A percentile compares a stretch with the other conserved stretches of the same genome.
Conservation (phyloP, 2,329 filamentous ascomycete species). For the Neonectria faginata region DNA sequence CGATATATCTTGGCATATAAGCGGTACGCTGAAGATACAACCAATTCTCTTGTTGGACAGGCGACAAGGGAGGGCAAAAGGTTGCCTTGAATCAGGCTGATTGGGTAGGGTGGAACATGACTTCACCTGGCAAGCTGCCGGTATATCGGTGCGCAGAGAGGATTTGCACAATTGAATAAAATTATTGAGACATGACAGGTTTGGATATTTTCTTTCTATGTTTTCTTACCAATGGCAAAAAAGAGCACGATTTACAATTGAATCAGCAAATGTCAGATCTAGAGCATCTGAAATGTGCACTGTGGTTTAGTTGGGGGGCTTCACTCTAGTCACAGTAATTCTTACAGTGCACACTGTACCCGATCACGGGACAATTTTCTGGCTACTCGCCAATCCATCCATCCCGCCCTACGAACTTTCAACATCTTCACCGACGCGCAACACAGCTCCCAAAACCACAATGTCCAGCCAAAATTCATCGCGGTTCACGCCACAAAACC, state of each 20-base stretch:
- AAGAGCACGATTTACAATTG: too few relatives aligned
- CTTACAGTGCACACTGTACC: background rate
- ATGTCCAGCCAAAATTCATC: constrained; percentile 60
- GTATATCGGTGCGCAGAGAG: background rate
- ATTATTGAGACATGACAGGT: background rate
- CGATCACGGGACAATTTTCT: constrained; percentile 18
- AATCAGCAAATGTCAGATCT: background rate
- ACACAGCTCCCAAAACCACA: constrained; percentile 15
- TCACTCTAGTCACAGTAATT: background rate
- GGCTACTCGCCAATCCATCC: background rate
- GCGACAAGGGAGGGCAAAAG: constrained; percentile 71
- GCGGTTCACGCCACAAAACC: constrained; percentile 80
- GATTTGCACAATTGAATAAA: background rate
- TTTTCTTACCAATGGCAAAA: too few relatives aligned
- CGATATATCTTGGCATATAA: constrained; percentile 77
- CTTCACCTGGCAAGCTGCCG: background rate
- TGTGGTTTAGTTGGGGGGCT: background rate
- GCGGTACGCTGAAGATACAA: constrained; percentile 74
- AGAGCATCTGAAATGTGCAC: background rate
- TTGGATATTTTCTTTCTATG: too few relatives aligned
- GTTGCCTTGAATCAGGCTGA: constrained; percentile 59
- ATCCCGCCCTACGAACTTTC: background rate
- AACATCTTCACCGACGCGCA: background rate
- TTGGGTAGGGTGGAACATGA: background rate
- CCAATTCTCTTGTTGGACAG: constrained; percentile 70